A percentile compares a stretch with the other conserved stretches of the same genome.
Evolutionary conservation across 2,329 filamentous ascomycete species (phyloP).

Genomic region (Apiospora arundinis): DNA sequence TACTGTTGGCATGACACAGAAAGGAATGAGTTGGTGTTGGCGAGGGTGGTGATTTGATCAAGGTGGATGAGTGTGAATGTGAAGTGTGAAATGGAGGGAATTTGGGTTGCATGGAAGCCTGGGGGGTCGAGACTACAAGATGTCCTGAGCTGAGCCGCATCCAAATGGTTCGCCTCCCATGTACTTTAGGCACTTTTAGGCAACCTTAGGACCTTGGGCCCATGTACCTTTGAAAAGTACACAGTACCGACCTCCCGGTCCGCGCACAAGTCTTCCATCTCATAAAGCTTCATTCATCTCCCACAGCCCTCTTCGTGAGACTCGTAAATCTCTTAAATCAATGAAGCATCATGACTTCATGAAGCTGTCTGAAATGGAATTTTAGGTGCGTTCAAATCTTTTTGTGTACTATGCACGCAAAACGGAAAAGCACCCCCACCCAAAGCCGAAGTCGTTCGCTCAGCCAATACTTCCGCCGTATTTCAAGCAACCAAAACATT

Average conservation of each 20-base stretch:
- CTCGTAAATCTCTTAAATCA: not conserved
- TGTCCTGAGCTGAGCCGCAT: not conserved
- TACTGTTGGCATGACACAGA: no score
- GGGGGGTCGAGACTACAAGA: no score
- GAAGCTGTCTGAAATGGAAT: not conserved
- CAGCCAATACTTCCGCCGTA: not conserved
- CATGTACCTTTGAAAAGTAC: not conserved
- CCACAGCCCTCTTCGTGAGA: not conserved
- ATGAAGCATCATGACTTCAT: not conserved
- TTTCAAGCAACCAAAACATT: not conserved
- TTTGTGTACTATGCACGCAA: not conserved
- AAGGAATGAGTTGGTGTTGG: no score
- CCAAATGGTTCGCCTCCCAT: not conserved
- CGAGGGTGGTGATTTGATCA: no score
- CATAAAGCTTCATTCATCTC: not conserved
- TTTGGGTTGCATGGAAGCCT: no score
- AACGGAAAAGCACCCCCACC: not conserved
- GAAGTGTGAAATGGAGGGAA: no score
- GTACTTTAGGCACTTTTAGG: not conserved
- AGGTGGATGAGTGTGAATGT: no score
- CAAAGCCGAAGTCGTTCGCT: not conserved
- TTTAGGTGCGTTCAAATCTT: not conserved
- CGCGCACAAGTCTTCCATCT: not conserved
- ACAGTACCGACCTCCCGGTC: not conserved
- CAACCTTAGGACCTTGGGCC: no score